Evolutionary conservation across 148 eudicot genomes (phyloP), one percentile per base, ranked within the genome.

Genomic region (Chenopodium quinoa): DNA sequence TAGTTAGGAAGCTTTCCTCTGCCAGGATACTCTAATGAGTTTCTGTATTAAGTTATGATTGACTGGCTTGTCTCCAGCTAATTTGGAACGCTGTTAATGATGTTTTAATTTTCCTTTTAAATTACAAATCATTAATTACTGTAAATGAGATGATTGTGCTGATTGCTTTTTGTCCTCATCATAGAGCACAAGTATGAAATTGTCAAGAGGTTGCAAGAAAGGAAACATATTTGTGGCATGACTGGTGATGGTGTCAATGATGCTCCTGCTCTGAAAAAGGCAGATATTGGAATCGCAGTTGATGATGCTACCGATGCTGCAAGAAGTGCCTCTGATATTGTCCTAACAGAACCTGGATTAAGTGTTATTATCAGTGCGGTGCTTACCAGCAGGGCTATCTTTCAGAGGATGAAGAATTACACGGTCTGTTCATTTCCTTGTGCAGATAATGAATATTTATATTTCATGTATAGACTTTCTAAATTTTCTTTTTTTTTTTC

Each of bases 221-320:
- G 83, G 80, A 91, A 93, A 74, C 97, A 93, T 44, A 90, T 93
- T 20, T 89, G 92, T 89, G 97, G 97, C 58, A 93, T 93, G 97
- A 93, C 97, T 0, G 97, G 97, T 66, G 97, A 93, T 81, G 97
- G 97, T 71, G 97, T 93, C 34, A 93, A 93, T 64, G 97, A 93
- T 83, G 97, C 97, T 23, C 97, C 97, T 46, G 97, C 97, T 75
- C 86, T 93, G 75, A 93, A 93, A 75, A 93, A 83, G 84, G 97
- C 97, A 2, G 94, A 91, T 70, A 91, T 91, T 10, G 94, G 94
- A 32, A 91, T 91, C 54, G 94, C 94, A 3, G 94, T 91, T 78
- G 90, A 90, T 71, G 94, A 91, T 86, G 91, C 92, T 44, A 91
- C 94, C 23, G 92, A 91, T 87, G 94, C 94, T 34, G 94, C 94